Base-by-base conservation (phyloP, 164 flowering plant genomes). In the Piper longum region DNA sequence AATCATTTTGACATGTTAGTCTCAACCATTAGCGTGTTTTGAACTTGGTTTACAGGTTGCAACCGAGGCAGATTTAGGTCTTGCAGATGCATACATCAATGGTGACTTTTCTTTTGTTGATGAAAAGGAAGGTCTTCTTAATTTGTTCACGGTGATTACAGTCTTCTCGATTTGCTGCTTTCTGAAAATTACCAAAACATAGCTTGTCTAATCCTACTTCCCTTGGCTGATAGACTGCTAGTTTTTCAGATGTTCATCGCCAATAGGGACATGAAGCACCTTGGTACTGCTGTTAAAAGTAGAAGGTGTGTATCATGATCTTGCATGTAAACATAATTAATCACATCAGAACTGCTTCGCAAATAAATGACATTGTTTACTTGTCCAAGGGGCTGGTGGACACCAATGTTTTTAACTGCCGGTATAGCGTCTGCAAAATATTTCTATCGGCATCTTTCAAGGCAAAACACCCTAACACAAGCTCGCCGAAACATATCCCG, bases 401-500 rank as follows among this genome's bases (percentile, higher is more conserved):
- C 92, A 41, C 96, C 96, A 18, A 8, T 82, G 72, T 66, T 88
- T 66, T 61, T 82, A 56, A 86, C 98, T 19, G 90, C 98, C 57
- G 81, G 81, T 64, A 62, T 90, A 56, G 83, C 91, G 45, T 89
- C 98, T 52, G 89, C 95, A 68, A 89, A 82, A 61, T 86, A 81
- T 70, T 86, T 86, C 68, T 73, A 76, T 48, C 75, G 73, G 56
- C 97, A 89, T 76, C 77, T 80, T 62, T 86, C 84, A 13, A 79
- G 95, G 73, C 75, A 82, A 79, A 93, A 93, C 64, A 82, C 95
- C 43, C 77, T 89, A 7, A 82, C 92, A 19, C 96, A 89, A 76
- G 91, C 98, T 70, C 91, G 90, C 48, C 74, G 91, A 67, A 93
- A 93, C 69, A 86, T 93, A 64, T 90, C 98, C 63, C 85, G 82